phyloP scores from a whole-genome alignment of 2,329 filamentous ascomycete genomes.

The Beauveria caledonica region DNA sequence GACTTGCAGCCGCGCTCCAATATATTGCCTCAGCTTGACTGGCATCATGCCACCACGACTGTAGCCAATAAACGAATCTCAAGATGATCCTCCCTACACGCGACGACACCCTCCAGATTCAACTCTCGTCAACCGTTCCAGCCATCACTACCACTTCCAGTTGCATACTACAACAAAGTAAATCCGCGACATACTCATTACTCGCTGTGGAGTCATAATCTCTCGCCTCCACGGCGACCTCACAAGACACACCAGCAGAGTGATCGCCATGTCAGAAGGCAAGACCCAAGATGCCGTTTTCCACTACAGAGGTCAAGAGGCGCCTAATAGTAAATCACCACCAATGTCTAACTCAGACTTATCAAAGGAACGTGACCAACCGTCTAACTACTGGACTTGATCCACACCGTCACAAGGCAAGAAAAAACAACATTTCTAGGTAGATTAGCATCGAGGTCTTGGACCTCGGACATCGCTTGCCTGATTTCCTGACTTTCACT shows the following conservation, averaged over 20 bases:
- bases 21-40: not conserved
- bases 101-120: not conserved
- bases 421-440: no score
- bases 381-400: no score
- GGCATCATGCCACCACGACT: not conserved
- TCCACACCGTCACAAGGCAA: no score
- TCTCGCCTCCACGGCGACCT: not conserved
- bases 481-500: no score
- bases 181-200: not conserved
- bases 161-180: not conserved
- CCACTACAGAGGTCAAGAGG: not conserved
- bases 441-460: no score
- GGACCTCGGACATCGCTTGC: no score
- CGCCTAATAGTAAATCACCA: not conserved
- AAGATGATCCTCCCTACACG: not conserved
- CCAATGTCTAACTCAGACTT: no score
- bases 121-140: not conserved
- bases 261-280: not conserved
- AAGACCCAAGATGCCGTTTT: not conserved
- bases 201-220: not conserved
- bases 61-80: not conserved
- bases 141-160: not conserved
- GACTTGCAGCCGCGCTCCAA: slow-evolving; percentile 3
- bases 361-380: no score
- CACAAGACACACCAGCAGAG: not conserved